Evolutionary conservation across 163 green algal genomes (phyloP).

Genomic region (Chloroidium sp.): DNA sequence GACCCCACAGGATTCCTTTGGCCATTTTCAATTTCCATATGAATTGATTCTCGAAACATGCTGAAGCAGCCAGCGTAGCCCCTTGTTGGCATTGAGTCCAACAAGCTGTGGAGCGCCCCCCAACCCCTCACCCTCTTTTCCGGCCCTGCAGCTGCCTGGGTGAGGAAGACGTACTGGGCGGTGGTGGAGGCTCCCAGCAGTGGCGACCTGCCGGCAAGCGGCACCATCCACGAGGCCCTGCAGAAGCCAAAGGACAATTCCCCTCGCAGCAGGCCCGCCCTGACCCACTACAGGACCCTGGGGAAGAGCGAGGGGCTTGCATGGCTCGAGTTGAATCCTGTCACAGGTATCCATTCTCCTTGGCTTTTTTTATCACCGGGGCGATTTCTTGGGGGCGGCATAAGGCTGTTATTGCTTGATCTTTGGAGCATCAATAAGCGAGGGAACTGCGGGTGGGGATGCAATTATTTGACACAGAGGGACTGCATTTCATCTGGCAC

Average conservation of each 20-base stretch:
- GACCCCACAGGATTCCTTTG: no score
- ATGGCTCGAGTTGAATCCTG: conserved; percentile 29
- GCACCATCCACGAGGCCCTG: conserved; percentile 12
- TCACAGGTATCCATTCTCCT: conserved; percentile 20
- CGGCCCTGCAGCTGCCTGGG: not conserved
- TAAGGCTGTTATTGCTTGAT: no score
- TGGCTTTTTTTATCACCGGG: no score
- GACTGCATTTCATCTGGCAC: no score
- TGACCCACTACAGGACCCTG: conserved; percentile 16
- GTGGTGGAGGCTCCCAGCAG: conserved; percentile 1
- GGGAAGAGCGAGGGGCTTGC: conserved; percentile 11
- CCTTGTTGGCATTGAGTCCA: not conserved
- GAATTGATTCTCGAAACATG: no score
- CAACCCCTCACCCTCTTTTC: no score
- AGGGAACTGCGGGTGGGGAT: no score
- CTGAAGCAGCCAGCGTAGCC: not conserved
- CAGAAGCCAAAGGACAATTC: not conserved
- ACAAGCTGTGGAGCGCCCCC: no score
- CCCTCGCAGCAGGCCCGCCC: conserved; percentile 5
- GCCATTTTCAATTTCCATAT: no score
- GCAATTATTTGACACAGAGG: no score
- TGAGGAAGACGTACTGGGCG: conserved; percentile 19
- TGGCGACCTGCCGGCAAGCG: conserved; percentile 4
- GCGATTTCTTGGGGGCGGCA: no score
- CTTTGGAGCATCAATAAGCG: no score